Evolutionary conservation across 2,329 filamentous ascomycete genomes (phyloP).

Genomic region (Metarhizium album): DNA sequence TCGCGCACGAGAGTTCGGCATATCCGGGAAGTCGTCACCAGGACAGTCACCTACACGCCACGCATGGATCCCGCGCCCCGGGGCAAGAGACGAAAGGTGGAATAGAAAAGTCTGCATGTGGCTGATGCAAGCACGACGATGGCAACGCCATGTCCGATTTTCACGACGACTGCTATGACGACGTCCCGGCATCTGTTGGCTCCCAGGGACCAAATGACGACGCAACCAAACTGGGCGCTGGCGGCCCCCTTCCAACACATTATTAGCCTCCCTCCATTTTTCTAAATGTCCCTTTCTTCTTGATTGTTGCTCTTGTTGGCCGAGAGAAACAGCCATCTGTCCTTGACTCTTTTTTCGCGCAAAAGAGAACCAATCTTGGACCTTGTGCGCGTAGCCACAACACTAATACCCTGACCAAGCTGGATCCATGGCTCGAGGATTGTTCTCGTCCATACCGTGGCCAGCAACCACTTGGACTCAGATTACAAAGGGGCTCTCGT

Average conservation of each 20-base stretch:
- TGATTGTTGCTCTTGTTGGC: not conserved
- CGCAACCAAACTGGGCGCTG: conserved; percentile 1
- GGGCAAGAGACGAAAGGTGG: conserved; percentile 76
- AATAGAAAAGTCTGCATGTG: conserved; percentile 19
- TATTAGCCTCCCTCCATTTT: not conserved
- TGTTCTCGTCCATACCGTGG: not conserved
- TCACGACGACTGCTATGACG: conserved; percentile 7
- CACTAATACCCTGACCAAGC: not conserved
- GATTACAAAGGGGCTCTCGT: not conserved
- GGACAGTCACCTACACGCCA: conserved; percentile 84
- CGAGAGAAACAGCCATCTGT: not conserved
- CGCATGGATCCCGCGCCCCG: conserved; percentile 81
- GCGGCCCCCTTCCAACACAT: not conserved
- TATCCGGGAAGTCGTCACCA: conserved; percentile 85
- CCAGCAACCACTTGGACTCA: not conserved
- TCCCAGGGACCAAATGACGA: not conserved
- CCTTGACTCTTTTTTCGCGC: not conserved
- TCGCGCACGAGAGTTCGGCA: conserved; percentile 53
- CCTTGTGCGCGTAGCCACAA: not conserved
- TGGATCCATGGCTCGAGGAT: not conserved
- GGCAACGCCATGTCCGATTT: conserved; percentile 1
- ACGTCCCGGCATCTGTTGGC: not conserved
- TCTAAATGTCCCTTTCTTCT: not conserved
- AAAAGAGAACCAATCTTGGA: not conserved
- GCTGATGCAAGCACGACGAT: conserved; percentile 1